A percentile compares a stretch with the other conserved stretches of the same genome.
Evolutionary conservation across 805 yeast species (phyloP).

Genomic region (Hanseniaspora guilliermondii): DNA sequence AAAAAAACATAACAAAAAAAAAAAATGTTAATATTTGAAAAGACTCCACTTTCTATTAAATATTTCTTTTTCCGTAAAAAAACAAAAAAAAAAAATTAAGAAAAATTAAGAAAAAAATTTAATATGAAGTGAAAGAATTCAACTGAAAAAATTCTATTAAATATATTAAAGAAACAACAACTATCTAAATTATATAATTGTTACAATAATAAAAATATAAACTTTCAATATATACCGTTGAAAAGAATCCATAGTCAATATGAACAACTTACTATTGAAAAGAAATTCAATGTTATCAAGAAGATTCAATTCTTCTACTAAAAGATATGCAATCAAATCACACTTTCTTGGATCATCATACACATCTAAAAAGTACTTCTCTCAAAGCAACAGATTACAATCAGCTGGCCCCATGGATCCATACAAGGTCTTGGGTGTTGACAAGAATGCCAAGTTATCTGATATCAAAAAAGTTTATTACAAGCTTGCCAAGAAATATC

Average conservation of each 20-base stretch:
- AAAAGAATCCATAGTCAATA: neutral
- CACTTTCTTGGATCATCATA: neutral
- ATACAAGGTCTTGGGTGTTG: conserved; percentile 70
- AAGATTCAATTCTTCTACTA: neutral
- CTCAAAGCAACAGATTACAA: neutral
- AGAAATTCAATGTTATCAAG: neutral
- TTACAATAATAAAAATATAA: too few species aligned
- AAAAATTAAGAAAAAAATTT: too few species aligned
- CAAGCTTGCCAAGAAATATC: conserved; percentile 82
- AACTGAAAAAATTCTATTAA: too few species aligned
- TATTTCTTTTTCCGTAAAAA: too few species aligned
- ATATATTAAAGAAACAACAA: too few species aligned
- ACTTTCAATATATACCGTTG: too few species aligned
- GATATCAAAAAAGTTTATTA: conserved; percentile 92
- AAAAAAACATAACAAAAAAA: neutral
- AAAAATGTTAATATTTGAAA: too few species aligned
- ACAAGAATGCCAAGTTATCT: conserved; percentile 53
- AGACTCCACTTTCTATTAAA: too few species aligned
- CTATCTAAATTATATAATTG: too few species aligned
- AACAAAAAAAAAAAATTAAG: too few species aligned
- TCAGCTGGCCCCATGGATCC: conserved; percentile 42
- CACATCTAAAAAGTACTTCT: neutral
- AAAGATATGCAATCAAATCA: neutral
- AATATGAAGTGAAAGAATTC: too few species aligned
- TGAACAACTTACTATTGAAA: neutral